phyloP scores from a whole-genome alignment of 2,329 filamentous ascomycete genomes.

The Sclerotinia minor region DNA sequence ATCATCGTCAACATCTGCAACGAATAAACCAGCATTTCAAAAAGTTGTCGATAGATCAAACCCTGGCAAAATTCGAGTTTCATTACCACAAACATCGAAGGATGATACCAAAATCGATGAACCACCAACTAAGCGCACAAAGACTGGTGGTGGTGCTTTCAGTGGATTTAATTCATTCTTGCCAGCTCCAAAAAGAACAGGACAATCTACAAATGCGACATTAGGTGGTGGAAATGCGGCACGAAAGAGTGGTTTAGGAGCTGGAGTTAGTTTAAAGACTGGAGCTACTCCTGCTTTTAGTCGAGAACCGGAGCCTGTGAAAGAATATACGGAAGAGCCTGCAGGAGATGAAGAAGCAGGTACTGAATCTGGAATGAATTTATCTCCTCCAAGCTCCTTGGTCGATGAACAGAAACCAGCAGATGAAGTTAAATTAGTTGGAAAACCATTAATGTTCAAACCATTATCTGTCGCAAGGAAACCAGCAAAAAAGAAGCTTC shows the following conservation, averaged over 20 bases:
- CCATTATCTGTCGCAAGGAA: slow-evolving; percentile 82
- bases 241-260: slow-evolving; percentile 43
- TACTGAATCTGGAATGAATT: slow-evolving; percentile 38
- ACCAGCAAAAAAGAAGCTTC: slow-evolving; percentile 63
- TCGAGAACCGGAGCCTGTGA: slow-evolving; percentile 50
- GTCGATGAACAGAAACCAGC: slow-evolving; percentile 56
- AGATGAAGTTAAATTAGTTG: slow-evolving; percentile 67
- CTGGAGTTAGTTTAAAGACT: slow-evolving; percentile 75
- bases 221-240: slow-evolving; percentile 35
- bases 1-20: slow-evolving; percentile 30
- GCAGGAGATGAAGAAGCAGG: slow-evolving; percentile 36
- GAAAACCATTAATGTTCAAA: slow-evolving; percentile 84
- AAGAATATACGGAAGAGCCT: slow-evolving; percentile 27
- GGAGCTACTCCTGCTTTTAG: slow-evolving; percentile 80
- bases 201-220: slow-evolving; percentile 46
- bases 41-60: slow-evolving; percentile 81
- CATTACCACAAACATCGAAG: slow-evolving; percentile 58
- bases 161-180: slow-evolving; percentile 84
- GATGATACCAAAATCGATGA: slow-evolving; percentile 46
- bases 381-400: slow-evolving; percentile 52
- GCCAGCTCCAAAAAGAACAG: slow-evolving; percentile 72
- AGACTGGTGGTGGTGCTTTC: slow-evolving; percentile 64
- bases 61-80: slow-evolving; percentile 81
- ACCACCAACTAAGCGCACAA: slow-evolving; percentile 71
- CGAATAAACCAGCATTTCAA: slow-evolving; percentile 64